Evolutionary conservation across 2,329 filamentous ascomycete genomes (phyloP).

Genomic region (Chaetomium globosum): DNA sequence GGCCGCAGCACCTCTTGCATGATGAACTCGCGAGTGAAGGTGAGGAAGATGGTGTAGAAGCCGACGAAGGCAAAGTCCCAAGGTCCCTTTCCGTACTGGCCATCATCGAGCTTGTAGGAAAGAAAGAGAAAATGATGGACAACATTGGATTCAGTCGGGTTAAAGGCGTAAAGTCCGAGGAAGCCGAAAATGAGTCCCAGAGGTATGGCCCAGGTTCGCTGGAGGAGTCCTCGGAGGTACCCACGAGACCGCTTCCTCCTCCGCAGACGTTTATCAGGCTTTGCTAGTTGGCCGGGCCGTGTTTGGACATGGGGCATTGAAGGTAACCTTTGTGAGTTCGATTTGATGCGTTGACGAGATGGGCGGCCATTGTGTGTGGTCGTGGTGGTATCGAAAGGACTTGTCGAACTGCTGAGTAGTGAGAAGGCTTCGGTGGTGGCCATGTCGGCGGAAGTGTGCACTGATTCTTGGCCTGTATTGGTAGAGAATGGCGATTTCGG

Average conservation of each 20-base stretch:
- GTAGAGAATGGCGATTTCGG: not conserved
- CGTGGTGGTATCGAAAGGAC: not conserved
- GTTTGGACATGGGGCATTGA: not conserved
- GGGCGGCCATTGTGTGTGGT: not conserved
- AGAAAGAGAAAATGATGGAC: slow-evolving; percentile 83
- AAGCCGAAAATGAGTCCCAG: slow-evolving; percentile 67
- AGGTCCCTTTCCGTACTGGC: slow-evolving; percentile 82
- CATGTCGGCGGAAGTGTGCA: not conserved
- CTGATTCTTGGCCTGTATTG: not conserved
- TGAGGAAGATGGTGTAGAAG: slow-evolving; percentile 87
- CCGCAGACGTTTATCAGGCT: not conserved
- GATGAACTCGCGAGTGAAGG: slow-evolving; percentile 91
- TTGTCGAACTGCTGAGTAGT: not conserved
- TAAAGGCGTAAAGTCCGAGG: slow-evolving; percentile 69
- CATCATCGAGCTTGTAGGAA: slow-evolving; percentile 70
- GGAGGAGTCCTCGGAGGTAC: not conserved
- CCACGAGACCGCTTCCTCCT: not conserved
- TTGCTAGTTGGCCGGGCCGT: no score
- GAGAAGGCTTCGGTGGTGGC: not conserved
- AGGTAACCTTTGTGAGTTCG: not conserved
- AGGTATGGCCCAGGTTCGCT: slow-evolving; percentile 65
- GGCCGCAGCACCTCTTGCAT: slow-evolving; percentile 89
- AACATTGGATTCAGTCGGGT: slow-evolving; percentile 77
- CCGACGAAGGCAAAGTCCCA: slow-evolving; percentile 83
- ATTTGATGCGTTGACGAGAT: not conserved